These are phyloP conservation scores for Trichoderma breve DNA, from an alignment of 2,329 filamentous ascomycete species.

Conservation along the genomic window DNA sequence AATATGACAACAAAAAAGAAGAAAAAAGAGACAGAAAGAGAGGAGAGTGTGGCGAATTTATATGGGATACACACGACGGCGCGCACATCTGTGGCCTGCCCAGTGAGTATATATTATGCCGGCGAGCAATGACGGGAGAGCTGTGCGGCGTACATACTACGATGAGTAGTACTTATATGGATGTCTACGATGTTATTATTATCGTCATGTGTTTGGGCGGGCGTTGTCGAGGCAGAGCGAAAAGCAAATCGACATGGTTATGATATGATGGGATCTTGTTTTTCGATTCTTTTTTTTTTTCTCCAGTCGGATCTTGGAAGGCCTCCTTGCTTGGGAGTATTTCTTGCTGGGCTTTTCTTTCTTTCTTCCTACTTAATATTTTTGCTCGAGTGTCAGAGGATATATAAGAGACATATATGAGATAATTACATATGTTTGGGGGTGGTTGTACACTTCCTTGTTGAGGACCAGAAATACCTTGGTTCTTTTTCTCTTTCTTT, in stretches of 20 bases:
- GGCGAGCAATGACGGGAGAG: neutral
- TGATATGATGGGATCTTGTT: conserved; percentile 4
- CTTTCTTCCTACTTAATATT: neutral
- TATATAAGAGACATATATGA: neutral
- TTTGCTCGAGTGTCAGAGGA: neutral
- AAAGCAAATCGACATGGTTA: neutral
- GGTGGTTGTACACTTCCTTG: neutral
- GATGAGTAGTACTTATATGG: neutral
- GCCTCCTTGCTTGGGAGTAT: neutral
- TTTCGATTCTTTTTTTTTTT: neutral
- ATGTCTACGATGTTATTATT: neutral
- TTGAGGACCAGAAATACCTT: neutral
- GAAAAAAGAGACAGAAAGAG: neutral
- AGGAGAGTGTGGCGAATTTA: neutral
- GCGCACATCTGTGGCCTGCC: neutral
- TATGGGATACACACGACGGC: conserved; percentile 13
- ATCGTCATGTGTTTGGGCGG: neutral
- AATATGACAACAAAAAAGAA: neutral
- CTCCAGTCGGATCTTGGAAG: neutral
- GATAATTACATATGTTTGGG: neutral
- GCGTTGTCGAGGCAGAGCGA: neutral
- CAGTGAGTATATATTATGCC: neutral
- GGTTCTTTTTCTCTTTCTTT: neutral
- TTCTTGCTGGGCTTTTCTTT: neutral
- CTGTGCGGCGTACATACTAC: neutral